These are phyloP conservation scores for Aspergillus hortae DNA, from an alignment of 2,329 filamentous ascomycete genomes.

Conservation along the genomic window DNA sequence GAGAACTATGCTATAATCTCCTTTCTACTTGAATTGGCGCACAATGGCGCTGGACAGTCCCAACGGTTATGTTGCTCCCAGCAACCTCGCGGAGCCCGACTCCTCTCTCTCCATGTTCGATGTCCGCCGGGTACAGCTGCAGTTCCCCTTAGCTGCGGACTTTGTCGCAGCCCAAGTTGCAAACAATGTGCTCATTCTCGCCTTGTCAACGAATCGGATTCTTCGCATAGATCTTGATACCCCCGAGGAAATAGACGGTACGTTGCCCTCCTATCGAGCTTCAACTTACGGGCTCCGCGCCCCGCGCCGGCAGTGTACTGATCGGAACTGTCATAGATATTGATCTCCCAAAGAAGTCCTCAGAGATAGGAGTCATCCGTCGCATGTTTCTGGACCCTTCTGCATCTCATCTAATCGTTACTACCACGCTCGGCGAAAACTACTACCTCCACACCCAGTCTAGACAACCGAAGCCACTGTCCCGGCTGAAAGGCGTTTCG, in stretches of 20 bases:
- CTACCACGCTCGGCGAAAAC: slow-evolving; percentile 88
- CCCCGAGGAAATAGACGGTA: slow-evolving; percentile 91
- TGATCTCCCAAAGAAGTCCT: slow-evolving; percentile 88
- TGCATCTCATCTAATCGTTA: slow-evolving; percentile 88
- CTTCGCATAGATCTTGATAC: slow-evolving; percentile 91
- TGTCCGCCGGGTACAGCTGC: slow-evolving; percentile 84
- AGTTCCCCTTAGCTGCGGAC: slow-evolving; percentile 90
- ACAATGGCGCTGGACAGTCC: slow-evolving; percentile 67
- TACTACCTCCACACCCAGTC: slow-evolving; percentile 98
- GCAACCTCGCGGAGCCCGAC: slow-evolving; percentile 59
- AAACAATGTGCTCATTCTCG: slow-evolving; percentile 92
- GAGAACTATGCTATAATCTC: slow-evolving; percentile 28
- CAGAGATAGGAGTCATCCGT: slow-evolving; percentile 86
- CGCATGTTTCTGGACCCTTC: slow-evolving; percentile 98
- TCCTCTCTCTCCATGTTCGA: slow-evolving; percentile 83
- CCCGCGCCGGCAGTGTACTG: slow-evolving; percentile 11
- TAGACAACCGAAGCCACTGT: slow-evolving; percentile 76
- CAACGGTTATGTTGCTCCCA: slow-evolving; percentile 69
- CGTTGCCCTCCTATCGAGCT: slow-evolving; percentile 11
- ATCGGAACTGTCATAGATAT: slow-evolving; percentile 63
- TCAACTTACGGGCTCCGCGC: neutral
- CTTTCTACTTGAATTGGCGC: slow-evolving; percentile 26
- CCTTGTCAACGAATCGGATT: slow-evolving; percentile 86
- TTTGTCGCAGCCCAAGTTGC: slow-evolving; percentile 96
- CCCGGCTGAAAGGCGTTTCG: slow-evolving; percentile 76